Evolutionary conservation across 116 monocot genomes (phyloP), one percentile per base, ranked within the genome.

Genomic region (Zostera marina): DNA sequence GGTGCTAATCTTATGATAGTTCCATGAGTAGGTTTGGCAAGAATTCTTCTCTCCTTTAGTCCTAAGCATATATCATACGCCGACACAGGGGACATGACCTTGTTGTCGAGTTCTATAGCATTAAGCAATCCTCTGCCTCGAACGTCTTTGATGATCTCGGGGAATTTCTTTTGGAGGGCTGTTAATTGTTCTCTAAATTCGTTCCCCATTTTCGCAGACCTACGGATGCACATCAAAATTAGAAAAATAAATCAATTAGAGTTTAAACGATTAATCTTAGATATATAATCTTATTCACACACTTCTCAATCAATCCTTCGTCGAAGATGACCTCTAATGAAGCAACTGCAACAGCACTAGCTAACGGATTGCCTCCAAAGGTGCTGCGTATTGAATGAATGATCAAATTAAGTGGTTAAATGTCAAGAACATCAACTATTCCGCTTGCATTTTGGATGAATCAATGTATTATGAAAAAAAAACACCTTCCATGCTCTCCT

Each of bases 21-120:
- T 61, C 79, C 83, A 69, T 98, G 96, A 11, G 96, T 98, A 58
- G 96, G 96, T 60, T 98, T 98, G 10, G 90, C 89, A 65, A 98
- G 86, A 74, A 89, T 81, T 39, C 85, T 90, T 72, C 89, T 82
- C 67, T 89, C 86, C 76, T 98, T 98, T 73, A 98, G 70, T 66
- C 81, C 78, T 39, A 98, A 71, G 60, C 96, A 98, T 52, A 98
- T 54, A 64, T 85, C 90, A 68, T 82, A 98, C 47, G 90, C 96
- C 53, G 90, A 81, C 7, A 67, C 86, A 20, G 90, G 90, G 60
- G 76, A 82, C 3, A 89, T 61, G 41, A 81, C 65, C 41, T 78
- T 60, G 41, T 47, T 71, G 63, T 81, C 65, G 51, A 98, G 63
- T 40, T 98, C 98, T 56, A 98, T 43, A n/a, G 98, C 98, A 83